A percentile compares a stretch with the other conserved stretches of the same genome.
phyloP scores from a whole-genome alignment of 2,329 filamentous ascomycete species.

The Cytospora piceicola region DNA sequence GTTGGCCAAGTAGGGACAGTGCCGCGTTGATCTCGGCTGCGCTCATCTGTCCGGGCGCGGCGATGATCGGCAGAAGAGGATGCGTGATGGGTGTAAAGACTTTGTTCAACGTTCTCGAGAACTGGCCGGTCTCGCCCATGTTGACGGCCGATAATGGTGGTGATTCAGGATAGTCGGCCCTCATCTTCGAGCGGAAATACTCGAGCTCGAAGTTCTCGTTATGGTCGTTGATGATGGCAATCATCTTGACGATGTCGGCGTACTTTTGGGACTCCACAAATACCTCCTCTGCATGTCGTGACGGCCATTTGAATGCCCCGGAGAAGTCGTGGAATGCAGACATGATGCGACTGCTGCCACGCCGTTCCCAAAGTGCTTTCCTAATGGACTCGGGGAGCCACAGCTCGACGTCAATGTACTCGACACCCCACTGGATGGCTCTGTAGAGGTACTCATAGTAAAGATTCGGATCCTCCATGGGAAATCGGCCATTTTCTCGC shows the following conservation, averaged over 20 bases:
- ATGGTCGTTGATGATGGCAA: conserved; percentile 77
- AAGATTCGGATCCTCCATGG: conserved; percentile 76
- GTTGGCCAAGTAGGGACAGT: conserved; percentile 76
- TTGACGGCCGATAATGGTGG: conserved; percentile 83
- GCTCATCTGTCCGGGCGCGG: conserved; percentile 83
- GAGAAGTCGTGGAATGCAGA: conserved; percentile 93
- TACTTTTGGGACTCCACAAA: conserved; percentile 74
- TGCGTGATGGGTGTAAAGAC: conserved; percentile 90
- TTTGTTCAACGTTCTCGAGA: conserved; percentile 81
- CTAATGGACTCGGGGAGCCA: conserved; percentile 82
- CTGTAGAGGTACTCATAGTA: conserved; percentile 81
- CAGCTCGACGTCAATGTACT: conserved; percentile 87
- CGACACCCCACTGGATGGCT: conserved; percentile 86
- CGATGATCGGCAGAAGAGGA: conserved; percentile 79
- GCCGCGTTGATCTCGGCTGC: conserved; percentile 84
- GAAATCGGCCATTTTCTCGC: conserved; percentile 80
- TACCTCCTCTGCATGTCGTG: conserved; percentile 69
- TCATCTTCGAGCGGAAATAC: conserved; percentile 81
- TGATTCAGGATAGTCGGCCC: conserved; percentile 66
- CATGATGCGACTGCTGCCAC: conserved; percentile 82
- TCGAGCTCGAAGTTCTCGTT: conserved; percentile 91
- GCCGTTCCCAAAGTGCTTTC: conserved; percentile 66
- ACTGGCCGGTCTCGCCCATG: conserved; percentile 84
- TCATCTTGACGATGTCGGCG: conserved; percentile 90
- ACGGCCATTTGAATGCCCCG: conserved; percentile 82